Evolutionary conservation across 441 rosid genomes (phyloP).

Genomic region (Biscutella auriculata): DNA sequence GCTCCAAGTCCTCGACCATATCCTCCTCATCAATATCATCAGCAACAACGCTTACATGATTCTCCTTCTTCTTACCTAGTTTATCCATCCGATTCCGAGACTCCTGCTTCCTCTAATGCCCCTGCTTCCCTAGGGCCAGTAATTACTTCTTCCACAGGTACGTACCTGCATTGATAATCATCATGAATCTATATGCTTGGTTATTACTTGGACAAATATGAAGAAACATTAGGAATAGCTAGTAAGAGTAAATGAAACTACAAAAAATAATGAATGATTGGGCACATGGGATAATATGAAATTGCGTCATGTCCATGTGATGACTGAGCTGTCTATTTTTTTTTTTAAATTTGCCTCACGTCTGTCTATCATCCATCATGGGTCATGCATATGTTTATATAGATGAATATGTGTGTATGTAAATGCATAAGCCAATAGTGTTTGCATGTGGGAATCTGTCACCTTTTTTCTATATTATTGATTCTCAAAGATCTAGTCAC

Average conservation of each 20-base stretch:
- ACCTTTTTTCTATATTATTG: constrained; percentile 19
- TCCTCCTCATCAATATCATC: constrained; percentile 23
- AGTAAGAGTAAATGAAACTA: constrained; percentile 3
- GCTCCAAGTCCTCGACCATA: constrained; percentile 49
- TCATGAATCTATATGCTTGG: no score
- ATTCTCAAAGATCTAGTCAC: constrained; percentile 20
- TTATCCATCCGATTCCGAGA: constrained; percentile 37
- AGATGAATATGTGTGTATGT: neutral
- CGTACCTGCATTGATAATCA: no score
- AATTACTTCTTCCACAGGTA: constrained; percentile 43
- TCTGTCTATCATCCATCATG: constrained; percentile 20
- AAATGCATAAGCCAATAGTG: constrained; percentile 19
- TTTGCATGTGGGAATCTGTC: constrained; percentile 25
- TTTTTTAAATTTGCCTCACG: constrained; percentile 15
- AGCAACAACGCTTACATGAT: constrained; percentile 32
- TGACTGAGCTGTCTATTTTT: constrained; percentile 47
- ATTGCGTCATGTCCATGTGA: constrained; percentile 53
- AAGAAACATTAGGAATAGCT: no score
- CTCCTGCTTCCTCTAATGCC: constrained; percentile 32
- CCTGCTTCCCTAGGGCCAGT: constrained; percentile 31
- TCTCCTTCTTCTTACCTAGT: constrained; percentile 43
- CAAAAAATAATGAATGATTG: constrained; percentile 13
- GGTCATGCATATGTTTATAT: constrained; percentile 18
- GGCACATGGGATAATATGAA: constrained; percentile 23
- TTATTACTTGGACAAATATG: no score